Evolutionary conservation across 1,284 basidiomycete genomes (phyloP).

Genomic region (Lentinus polychrous): DNA sequence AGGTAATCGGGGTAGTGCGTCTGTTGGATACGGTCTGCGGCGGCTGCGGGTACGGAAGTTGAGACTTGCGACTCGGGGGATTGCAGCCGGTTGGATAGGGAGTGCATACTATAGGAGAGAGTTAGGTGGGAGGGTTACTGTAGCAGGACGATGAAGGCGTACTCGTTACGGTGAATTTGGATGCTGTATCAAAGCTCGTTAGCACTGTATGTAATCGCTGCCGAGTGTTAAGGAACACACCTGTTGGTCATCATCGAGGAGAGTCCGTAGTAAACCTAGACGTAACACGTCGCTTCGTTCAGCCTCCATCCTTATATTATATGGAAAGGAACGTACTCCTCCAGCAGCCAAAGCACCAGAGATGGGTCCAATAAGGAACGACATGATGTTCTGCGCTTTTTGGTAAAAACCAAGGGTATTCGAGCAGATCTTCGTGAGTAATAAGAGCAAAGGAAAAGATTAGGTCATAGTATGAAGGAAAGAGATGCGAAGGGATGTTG

Average conservation of each 20-base stretch:
- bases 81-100: slow-evolving; percentile 18
- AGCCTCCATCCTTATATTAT: too few species aligned
- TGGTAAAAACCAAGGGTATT: background rate
- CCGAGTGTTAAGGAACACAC: slow-evolving; percentile 10
- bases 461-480: background rate
- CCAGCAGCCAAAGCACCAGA: slow-evolving; percentile 16
- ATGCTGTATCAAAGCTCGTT: slow-evolving; percentile 16
- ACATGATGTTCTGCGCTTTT: slow-evolving; percentile 15
- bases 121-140: background rate
- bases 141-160: slow-evolving; percentile 7
- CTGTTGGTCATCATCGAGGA: slow-evolving; percentile 24
- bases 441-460: background rate
- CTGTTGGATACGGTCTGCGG: slow-evolving; percentile 21
- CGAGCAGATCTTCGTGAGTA: background rate
- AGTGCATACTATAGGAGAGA: slow-evolving; percentile 18
- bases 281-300: background rate
- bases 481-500: background rate
- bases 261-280: slow-evolving; percentile 27
- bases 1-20: slow-evolving; percentile 19
- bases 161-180: slow-evolving; percentile 21
- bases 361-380: slow-evolving; percentile 22
- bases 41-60: slow-evolving; percentile 17
- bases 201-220: background rate
- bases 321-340: slow-evolving; percentile 6
- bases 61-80: slow-evolving; percentile 15